These are phyloP conservation scores for Blastocrithidia nonstop DNA, from an alignment of 208 protist genomes.

Conservation along the genomic window DNA sequence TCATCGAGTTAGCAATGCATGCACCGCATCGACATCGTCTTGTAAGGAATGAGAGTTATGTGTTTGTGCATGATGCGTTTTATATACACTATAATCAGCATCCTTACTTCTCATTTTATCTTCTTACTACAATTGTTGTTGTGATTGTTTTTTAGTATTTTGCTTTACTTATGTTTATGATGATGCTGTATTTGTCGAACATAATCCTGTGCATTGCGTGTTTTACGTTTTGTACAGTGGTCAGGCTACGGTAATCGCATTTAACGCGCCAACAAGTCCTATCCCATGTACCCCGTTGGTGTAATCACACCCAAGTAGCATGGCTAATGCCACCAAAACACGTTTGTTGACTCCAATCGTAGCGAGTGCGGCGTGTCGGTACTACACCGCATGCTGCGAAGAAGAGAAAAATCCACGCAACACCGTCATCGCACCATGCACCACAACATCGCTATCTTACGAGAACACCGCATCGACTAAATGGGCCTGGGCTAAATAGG, in stretches of 20 bases:
- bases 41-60: too few species aligned
- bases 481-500: constrained; percentile 45
- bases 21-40: too few species aligned
- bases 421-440: constrained; percentile 87
- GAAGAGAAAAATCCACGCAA: constrained; percentile 86
- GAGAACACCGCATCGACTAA: constrained; percentile 92
- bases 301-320: constrained; percentile 93
- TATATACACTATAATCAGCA: too few species aligned
- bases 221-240: neutral
- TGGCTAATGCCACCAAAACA: constrained; percentile 78
- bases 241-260: constrained; percentile 43
- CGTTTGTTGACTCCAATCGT: constrained; percentile 62
- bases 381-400: constrained; percentile 46
- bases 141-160: too few species aligned
- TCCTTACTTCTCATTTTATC: constrained; percentile 6
- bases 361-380: constrained; percentile 30
- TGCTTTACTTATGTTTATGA: too few species aligned
- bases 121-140: constrained; percentile 3
- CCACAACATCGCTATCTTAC: constrained; percentile 92
- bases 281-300: constrained; percentile 83
- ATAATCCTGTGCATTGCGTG: neutral
- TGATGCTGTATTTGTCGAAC: neutral
- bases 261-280: constrained; percentile 47
- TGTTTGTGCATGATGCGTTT: too few species aligned
- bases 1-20: constrained; percentile 24